Conservation (phyloP, 768 basidiomycete genomes). For the Coprinopsis cinerea region DNA sequence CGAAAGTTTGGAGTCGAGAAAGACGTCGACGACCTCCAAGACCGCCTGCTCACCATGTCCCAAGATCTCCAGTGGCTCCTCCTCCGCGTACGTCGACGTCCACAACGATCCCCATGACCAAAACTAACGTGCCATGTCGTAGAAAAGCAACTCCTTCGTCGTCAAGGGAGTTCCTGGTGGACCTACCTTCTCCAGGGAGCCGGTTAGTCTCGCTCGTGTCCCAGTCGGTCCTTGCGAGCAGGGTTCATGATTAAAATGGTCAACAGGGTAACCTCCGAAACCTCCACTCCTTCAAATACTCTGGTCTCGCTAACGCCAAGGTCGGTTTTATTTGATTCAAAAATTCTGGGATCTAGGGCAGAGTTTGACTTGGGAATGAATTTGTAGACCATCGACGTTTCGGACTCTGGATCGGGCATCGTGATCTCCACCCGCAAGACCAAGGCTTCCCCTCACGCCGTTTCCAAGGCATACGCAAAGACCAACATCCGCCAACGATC, state of each 20-base stretch:
- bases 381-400: constrained; percentile 59
- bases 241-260: constrained; percentile 2
- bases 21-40: constrained; percentile 5
- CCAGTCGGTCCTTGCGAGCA: constrained; percentile 11
- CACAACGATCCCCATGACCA: constrained; percentile 1
- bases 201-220: constrained; percentile 39
- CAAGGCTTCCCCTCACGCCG: constrained; percentile 46
- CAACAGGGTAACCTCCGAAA: constrained; percentile 78
- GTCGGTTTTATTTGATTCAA: constrained; percentile 30
- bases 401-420: constrained; percentile 48
- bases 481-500: constrained; percentile 60
- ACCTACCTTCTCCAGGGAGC: constrained; percentile 79
- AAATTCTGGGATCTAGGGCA: constrained; percentile 1
- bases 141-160: constrained; percentile 83
- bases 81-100: constrained; percentile 57
- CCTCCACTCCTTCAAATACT: constrained; percentile 89
- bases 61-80: constrained; percentile 93
- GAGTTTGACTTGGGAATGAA: constrained; percentile 3
- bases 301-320: constrained; percentile 82
- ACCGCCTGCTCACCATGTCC: constrained; percentile 56
- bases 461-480: constrained; percentile 42
- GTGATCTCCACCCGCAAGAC: constrained; percentile 62
- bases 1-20: neutral
- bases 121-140: constrained; percentile 10
- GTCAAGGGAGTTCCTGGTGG: constrained; percentile 74